Conservation (phyloP, 129 eudicot genomes). For the Lactuca sativa region DNA sequence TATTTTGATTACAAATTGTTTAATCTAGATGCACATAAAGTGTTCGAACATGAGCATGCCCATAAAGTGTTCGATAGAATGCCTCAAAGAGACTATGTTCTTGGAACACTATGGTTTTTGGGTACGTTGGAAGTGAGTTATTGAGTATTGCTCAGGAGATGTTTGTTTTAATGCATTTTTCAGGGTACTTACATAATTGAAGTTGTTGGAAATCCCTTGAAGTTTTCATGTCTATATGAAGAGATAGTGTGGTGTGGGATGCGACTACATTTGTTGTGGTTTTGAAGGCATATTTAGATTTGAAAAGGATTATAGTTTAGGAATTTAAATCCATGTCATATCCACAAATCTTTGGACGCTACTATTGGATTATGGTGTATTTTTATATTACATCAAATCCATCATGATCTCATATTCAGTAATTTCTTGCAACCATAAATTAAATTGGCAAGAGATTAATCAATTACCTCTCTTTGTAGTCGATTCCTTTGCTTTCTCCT, state of each 20-base stretch:
- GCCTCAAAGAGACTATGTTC: constrained; percentile 60
- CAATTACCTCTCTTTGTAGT: no score
- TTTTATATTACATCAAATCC: no score
- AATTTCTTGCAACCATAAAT: no score
- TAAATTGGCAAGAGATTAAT: no score
- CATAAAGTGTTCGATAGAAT: constrained; percentile 64
- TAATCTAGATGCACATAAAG: constrained; percentile 62
- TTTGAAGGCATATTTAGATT: constrained; percentile 62
- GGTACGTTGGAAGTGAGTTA: constrained; percentile 46
- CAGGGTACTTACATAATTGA: constrained; percentile 74
- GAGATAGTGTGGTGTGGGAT: constrained; percentile 23
- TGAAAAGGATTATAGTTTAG: constrained; percentile 58
- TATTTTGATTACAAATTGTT: constrained; percentile 70
- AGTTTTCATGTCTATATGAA: constrained; percentile 44
- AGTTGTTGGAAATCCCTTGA: constrained; percentile 41
- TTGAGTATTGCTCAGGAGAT: constrained; percentile 41
- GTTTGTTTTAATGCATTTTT: constrained; percentile 65
- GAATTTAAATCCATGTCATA: constrained; percentile 56
- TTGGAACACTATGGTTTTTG: constrained; percentile 76
- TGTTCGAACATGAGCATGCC: constrained; percentile 57
- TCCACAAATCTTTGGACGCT: no score
- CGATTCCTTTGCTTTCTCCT: no score
- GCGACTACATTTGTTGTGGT: no score
- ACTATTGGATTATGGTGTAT: no score
- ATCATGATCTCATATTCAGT: no score